phyloP scores from a whole-genome alignment of 2,329 filamentous ascomycete genomes.

The Cadophora sp. region DNA sequence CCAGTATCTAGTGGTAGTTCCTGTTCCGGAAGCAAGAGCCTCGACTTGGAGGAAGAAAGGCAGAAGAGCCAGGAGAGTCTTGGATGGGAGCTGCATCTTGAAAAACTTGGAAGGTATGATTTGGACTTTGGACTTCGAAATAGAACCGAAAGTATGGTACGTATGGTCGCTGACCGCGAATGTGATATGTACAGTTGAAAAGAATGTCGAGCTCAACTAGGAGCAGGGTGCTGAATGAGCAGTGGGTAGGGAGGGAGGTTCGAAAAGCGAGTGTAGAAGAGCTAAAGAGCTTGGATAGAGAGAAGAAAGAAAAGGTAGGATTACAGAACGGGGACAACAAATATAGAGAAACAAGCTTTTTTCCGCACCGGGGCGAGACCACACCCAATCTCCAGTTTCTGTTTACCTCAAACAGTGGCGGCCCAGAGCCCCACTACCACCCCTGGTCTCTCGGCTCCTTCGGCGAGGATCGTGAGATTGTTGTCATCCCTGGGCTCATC shows the following conservation, averaged over 20 bases:
- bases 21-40: constrained; percentile 35
- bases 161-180: constrained; percentile 18
- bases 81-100: constrained; percentile 37
- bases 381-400: constrained; percentile 18
- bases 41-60: constrained; percentile 35
- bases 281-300: constrained; percentile 11
- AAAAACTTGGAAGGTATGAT: background rate
- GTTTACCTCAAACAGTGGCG: constrained; percentile 26
- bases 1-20: constrained; percentile 55
- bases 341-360: background rate
- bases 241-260: constrained; percentile 4
- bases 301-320: background rate
- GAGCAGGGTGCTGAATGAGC: constrained; percentile 16
- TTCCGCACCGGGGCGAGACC: background rate
- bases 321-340: background rate
- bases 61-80: constrained; percentile 36
- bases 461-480: constrained; percentile 23
- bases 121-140: constrained; percentile 1
- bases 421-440: constrained; percentile 7
- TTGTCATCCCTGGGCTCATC: constrained; percentile 6
- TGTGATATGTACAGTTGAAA: constrained; percentile 19
- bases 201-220: constrained; percentile 28
- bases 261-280: constrained; percentile 15
- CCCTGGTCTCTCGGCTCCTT: constrained; percentile 18
- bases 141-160: background rate